Evolutionary conservation across 768 basidiomycete genomes (phyloP).

Genomic region (Lentinula sp.): DNA sequence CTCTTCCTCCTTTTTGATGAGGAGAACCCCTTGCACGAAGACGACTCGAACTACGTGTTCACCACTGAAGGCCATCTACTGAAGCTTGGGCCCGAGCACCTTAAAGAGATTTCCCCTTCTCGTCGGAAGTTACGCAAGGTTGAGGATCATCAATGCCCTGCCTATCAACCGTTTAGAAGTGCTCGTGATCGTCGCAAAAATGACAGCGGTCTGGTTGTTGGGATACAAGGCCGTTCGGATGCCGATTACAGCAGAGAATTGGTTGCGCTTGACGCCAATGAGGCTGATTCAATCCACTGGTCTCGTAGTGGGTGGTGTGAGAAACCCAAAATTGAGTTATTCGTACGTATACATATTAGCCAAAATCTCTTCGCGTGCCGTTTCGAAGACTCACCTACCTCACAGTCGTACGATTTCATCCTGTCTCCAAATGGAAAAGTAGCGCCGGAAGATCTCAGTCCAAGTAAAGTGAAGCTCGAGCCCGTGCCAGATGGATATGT

Average conservation of each 20-base stretch:
- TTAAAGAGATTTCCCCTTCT: conserved; percentile 51
- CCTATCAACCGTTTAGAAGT: conserved; percentile 45
- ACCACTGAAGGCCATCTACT: conserved; percentile 95
- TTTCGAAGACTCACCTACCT: conserved; percentile 4
- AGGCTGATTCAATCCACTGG: conserved; percentile 54
- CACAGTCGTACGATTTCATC: conserved; percentile 77
- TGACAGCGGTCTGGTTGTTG: conserved; percentile 48
- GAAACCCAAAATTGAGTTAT: conserved; percentile 57
- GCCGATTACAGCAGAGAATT: conserved; percentile 76
- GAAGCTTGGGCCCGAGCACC: conserved; percentile 47
- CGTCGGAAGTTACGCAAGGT: conserved; percentile 57
- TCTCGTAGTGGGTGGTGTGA: conserved; percentile 72
- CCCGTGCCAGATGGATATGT: conserved; percentile 64
- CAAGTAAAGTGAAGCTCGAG: conserved; percentile 58
- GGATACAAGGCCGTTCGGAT: conserved; percentile 69
- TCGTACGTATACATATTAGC: conserved; percentile 44
- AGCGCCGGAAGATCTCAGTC: conserved; percentile 64
- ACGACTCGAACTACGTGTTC: conserved; percentile 85
- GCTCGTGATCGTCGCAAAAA: conserved; percentile 23
- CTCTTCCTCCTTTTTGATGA: conserved; percentile 91
- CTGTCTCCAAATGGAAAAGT: conserved; percentile 53
- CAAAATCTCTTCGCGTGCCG: neutral
- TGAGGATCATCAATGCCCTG: conserved; percentile 70
- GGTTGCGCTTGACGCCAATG: conserved; percentile 45
- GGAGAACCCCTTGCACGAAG: conserved; percentile 62